These are phyloP conservation scores for Thielaviopsis punctulata DNA, from an alignment of 2,329 filamentous ascomycete species.

Conservation along the genomic window DNA sequence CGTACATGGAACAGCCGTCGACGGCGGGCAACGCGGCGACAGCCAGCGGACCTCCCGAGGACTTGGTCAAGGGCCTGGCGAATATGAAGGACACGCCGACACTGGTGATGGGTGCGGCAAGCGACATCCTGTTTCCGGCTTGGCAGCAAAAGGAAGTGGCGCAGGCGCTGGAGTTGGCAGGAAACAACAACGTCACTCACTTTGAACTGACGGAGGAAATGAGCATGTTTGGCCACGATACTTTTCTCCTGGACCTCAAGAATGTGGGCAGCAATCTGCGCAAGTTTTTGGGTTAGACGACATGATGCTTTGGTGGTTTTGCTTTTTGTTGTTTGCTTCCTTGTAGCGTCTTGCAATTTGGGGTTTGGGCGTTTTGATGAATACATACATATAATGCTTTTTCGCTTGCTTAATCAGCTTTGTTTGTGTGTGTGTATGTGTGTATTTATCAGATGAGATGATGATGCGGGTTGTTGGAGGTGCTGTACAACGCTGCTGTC, in stretches of 20 bases:
- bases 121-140: slow-evolving; percentile 89
- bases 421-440: not conserved
- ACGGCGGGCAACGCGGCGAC: slow-evolving; percentile 19
- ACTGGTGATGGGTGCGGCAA: slow-evolving; percentile 83
- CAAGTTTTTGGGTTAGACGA: slow-evolving; percentile 49
- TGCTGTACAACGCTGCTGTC: no score
- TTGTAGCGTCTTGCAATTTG: not conserved
- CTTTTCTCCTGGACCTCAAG: slow-evolving; percentile 81
- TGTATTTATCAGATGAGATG: no score
- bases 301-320: not conserved
- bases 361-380: not conserved
- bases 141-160: slow-evolving; percentile 97
- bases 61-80: slow-evolving; percentile 61
- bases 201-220: slow-evolving; percentile 87
- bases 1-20: slow-evolving; percentile 68
- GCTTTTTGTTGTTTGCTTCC: not conserved
- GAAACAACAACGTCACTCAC: slow-evolving; percentile 70
- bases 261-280: slow-evolving; percentile 75
- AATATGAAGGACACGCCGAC: slow-evolving; percentile 60
- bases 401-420: not conserved
- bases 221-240: slow-evolving; percentile 91
- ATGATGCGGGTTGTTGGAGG: no score
- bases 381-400: not conserved
- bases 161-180: slow-evolving; percentile 57
- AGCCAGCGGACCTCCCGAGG: slow-evolving; percentile 44